phyloP scores from a whole-genome alignment of 148 eudicot species.

The Euryodendron excelsum region DNA sequence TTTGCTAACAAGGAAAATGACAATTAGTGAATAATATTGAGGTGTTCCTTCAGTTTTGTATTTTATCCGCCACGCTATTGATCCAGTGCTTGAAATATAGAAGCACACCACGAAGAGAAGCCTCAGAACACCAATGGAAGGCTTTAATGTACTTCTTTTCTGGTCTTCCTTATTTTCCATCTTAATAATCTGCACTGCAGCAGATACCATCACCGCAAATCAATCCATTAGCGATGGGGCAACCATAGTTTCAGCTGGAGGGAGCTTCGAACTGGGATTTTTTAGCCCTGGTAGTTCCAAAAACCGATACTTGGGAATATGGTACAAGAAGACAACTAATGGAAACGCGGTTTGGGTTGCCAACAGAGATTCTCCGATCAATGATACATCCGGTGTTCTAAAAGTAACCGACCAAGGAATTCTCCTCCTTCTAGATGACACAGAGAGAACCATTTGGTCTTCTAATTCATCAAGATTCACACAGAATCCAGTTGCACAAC shows the following conservation, averaged over 20 bases:
- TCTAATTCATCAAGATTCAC: background rate
- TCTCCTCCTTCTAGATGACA: background rate
- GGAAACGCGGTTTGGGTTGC: background rate
- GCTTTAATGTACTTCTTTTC: no score
- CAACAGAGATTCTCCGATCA: background rate
- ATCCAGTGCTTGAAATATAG: no score
- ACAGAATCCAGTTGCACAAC: background rate
- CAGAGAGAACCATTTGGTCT: background rate
- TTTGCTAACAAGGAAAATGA: no score
- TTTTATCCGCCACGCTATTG: no score
- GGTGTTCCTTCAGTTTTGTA: no score
- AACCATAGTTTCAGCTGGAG: background rate
- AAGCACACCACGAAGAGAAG: no score
- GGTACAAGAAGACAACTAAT: background rate
- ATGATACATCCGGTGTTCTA: background rate
- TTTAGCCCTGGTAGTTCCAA: background rate
- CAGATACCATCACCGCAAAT: background rate
- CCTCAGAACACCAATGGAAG: no score
- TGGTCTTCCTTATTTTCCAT: no score
- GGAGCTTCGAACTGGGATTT: conserved; percentile 2
- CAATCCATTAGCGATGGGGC: background rate
- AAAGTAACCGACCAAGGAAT: background rate
- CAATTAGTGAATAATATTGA: no score
- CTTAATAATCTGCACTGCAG: background rate
- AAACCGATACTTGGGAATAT: background rate